A percentile compares a stretch with the other conserved stretches of the same genome.
Evolutionary conservation across 2,329 filamentous ascomycete genomes (phyloP).

Genomic region (Cladosporium colombiae): DNA sequence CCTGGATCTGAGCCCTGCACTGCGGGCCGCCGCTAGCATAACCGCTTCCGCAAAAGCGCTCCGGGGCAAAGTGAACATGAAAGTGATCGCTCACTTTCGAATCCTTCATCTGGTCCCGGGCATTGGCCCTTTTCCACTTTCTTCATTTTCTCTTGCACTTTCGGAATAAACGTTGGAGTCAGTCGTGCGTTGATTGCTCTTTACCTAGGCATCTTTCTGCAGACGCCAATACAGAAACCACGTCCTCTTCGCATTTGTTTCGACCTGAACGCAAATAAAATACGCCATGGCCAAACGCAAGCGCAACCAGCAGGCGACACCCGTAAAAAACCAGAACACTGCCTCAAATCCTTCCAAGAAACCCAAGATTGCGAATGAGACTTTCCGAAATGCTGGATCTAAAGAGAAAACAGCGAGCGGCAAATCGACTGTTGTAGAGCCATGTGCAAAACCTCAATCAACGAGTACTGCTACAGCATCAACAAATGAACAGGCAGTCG

Average conservation of each 20-base stretch:
- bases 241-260: not conserved
- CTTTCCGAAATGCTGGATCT: not conserved
- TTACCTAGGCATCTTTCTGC: not conserved
- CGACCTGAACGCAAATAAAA: not conserved
- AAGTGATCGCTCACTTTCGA: no score
- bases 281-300: conserved; percentile 16
- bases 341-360: not conserved
- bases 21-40: not conserved
- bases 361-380: not conserved
- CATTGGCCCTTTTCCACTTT: not conserved
- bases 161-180: no score
- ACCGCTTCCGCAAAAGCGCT: not conserved
- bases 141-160: not conserved
- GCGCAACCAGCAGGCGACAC: conserved; percentile 1
- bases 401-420: not conserved
- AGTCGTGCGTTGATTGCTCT: not conserved
- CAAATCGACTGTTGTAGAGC: not conserved
- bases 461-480: not conserved
- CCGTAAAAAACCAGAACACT: not conserved
- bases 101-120: not conserved
- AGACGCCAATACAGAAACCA: not conserved
- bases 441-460: not conserved
- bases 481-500: not conserved
- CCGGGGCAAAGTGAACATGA: not conserved
- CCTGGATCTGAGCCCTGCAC: not conserved